Evolutionary conservation across 805 yeast species (phyloP).

Genomic region (Starmerella vitae): DNA sequence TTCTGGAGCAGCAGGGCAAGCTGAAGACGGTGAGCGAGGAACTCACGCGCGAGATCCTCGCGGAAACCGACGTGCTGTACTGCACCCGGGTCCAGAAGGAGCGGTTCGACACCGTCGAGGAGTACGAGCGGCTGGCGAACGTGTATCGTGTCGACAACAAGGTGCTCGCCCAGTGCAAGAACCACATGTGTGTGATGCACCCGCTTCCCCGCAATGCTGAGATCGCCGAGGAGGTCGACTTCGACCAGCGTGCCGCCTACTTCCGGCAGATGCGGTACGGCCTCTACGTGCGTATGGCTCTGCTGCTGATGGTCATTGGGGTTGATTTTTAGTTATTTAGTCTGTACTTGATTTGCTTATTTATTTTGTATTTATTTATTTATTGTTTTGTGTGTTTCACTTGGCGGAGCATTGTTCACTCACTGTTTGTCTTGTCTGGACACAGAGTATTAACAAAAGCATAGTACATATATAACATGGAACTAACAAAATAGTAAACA

Average conservation of each 20-base stretch:
- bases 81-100: constrained; percentile 98
- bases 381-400: constrained; percentile 5
- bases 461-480: too few species aligned
- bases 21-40: constrained; percentile 58
- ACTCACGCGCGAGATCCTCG: constrained; percentile 71
- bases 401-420: not conserved
- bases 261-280: constrained; percentile 99
- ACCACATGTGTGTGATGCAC: constrained; percentile 98
- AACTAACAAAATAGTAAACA: too few species aligned
- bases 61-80: constrained; percentile 86
- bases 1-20: constrained; percentile 55
- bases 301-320: constrained; percentile 95
- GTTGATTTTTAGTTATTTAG: constrained; percentile 47
- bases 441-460: too few species aligned
- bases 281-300: constrained; percentile 94
- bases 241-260: constrained; percentile 98
- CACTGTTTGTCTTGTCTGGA: constrained; percentile 1
- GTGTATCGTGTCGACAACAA: constrained; percentile 84
- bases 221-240: constrained; percentile 95
- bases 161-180: constrained; percentile 82
- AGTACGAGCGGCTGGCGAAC: constrained; percentile 81
- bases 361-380: constrained; percentile 10
- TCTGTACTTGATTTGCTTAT: constrained; percentile 10
- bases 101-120: constrained; percentile 62
- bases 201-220: constrained; percentile 96